These are phyloP conservation scores for Tulasnella sp. DNA, from an alignment of 768 basidiomycete species.

Conservation along the genomic window DNA sequence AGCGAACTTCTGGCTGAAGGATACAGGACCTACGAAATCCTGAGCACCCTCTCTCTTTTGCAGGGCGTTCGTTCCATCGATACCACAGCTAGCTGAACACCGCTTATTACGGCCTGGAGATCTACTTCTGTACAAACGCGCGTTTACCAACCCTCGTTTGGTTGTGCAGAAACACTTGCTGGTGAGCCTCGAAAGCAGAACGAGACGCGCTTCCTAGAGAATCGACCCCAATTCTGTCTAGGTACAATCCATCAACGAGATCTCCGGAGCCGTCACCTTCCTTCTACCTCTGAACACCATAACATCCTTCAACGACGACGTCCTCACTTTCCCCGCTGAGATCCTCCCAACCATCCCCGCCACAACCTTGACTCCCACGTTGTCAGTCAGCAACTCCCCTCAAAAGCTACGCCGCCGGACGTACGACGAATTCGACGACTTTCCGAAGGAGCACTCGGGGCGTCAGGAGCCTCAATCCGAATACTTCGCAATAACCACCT, in stretches of 20 bases:
- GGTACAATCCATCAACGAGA: slow-evolving; percentile 37
- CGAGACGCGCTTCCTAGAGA: not conserved
- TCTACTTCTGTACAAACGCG: slow-evolving; percentile 40
- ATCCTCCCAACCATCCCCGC: slow-evolving; percentile 13
- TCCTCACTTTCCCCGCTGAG: slow-evolving; percentile 22
- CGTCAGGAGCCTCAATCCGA: slow-evolving; percentile 18
- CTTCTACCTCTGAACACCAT: slow-evolving; percentile 31
- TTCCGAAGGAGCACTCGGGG: not conserved
- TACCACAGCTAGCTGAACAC: slow-evolving; percentile 32
- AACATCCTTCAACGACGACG: slow-evolving; percentile 26
- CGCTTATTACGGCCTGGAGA: slow-evolving; percentile 41
- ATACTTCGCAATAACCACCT: slow-evolving; percentile 22
- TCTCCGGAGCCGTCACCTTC: slow-evolving; percentile 33
- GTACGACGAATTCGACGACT: not conserved
- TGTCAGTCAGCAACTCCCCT: not conserved
- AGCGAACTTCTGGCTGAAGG: not conserved
- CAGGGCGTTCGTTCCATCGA: not conserved
- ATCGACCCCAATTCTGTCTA: slow-evolving; percentile 16
- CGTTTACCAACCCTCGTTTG: slow-evolving; percentile 30
- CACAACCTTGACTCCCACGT: not conserved
- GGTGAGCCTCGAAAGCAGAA: slow-evolving; percentile 25
- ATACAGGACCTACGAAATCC: not conserved
- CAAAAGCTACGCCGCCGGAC: not conserved
- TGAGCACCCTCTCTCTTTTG: not conserved
- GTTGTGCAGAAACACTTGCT: slow-evolving; percentile 46